Conservation (phyloP, 345 rosid species). For the Abelmoschus esculentus region DNA sequence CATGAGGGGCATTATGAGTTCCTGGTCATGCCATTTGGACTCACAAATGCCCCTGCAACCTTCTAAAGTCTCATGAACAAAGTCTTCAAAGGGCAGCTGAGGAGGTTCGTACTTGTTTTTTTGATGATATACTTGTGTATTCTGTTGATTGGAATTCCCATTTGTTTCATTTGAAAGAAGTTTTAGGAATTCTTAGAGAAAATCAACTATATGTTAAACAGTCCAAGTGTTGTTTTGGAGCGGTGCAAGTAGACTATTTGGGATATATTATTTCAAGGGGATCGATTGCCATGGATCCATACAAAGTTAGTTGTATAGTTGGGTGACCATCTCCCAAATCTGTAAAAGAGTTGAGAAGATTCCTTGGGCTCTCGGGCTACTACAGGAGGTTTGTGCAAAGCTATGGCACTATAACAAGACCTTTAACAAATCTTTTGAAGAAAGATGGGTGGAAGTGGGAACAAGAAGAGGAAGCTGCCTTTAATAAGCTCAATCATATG, state of each 20-base stretch:
- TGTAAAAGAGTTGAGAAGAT: background rate
- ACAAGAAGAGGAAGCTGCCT: no score
- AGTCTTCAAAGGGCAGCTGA: background rate
- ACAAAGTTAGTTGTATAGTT: fast-evolving
- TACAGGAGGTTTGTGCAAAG: no score
- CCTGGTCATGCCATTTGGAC: background rate
- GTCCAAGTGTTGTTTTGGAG: background rate
- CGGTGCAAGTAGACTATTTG: background rate
- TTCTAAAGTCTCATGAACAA: background rate
- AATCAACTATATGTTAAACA: no score
- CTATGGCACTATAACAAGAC: background rate
- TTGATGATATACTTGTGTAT: background rate
- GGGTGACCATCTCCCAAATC: background rate
- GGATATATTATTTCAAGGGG: background rate
- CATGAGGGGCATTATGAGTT: background rate
- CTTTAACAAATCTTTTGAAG: no score
- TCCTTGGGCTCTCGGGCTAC: background rate
- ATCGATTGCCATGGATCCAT: no score
- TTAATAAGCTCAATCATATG: no score
- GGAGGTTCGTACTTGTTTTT: background rate
- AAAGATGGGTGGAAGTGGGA: no score
- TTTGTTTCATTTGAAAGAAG: background rate
- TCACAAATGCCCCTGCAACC: background rate
- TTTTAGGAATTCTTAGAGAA: no score
- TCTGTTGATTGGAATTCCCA: fast-evolving